Evolutionary conservation across 148 eudicot species (phyloP).

Genomic region (Euryodendron excelsum): DNA sequence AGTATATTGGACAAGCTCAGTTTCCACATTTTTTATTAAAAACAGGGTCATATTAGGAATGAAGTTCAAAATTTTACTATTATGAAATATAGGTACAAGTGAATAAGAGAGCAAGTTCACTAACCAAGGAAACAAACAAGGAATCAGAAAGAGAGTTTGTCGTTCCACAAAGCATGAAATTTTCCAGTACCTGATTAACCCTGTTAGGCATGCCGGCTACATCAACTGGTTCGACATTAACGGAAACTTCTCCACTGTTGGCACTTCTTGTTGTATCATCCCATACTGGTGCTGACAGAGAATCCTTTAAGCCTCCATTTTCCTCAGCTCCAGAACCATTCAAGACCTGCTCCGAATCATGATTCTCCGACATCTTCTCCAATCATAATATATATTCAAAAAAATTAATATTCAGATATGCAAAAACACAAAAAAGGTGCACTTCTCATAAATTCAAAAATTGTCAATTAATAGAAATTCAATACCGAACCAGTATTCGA

Average conservation of each 20-base stretch:
- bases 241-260: slow-evolving; percentile 19
- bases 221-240: slow-evolving; percentile 15
- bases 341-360: slow-evolving; percentile 23
- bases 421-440: not conserved
- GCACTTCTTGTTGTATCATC: slow-evolving; percentile 22
- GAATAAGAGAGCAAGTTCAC: not conserved
- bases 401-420: not conserved
- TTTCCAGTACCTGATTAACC: slow-evolving; percentile 27
- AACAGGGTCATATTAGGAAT: not conserved
- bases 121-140: not conserved
- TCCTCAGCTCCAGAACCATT: slow-evolving; percentile 16
- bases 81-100: not conserved
- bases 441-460: not conserved
- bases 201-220: slow-evolving; percentile 19
- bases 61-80: not conserved
- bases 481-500: not conserved
- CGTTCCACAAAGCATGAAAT: slow-evolving; percentile 7
- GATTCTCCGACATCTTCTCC: slow-evolving; percentile 37
- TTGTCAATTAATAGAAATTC: not conserved
- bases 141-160: not conserved
- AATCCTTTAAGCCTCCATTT: not conserved
- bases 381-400: slow-evolving; percentile 2
- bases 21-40: not conserved
- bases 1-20: not conserved
- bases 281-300: not conserved